Evolutionary conservation across 805 yeast genomes (phyloP).

Genomic region (Metschnikowia gelsemii): DNA sequence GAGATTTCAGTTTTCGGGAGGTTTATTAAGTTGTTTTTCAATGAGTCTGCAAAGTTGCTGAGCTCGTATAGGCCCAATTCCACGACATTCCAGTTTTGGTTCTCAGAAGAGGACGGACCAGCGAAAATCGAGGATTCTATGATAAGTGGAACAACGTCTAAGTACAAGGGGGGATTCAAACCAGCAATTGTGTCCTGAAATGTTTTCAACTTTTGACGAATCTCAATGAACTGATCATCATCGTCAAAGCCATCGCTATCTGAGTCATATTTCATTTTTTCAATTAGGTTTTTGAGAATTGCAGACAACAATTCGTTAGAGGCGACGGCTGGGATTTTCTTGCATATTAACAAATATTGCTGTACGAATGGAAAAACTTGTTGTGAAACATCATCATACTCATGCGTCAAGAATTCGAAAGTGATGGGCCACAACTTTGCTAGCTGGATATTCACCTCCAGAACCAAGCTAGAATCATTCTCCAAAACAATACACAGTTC

Average conservation of each 20-base stretch:
- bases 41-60: constrained; percentile 72
- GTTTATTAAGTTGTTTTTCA: constrained; percentile 74
- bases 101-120: constrained; percentile 9
- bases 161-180: constrained; percentile 56
- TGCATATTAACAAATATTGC: constrained; percentile 68
- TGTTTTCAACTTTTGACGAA: constrained; percentile 67
- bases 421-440: constrained; percentile 69
- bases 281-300: constrained; percentile 64
- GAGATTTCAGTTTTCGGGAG: constrained; percentile 64
- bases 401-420: constrained; percentile 70
- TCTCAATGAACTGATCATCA: constrained; percentile 75
- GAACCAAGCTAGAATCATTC: constrained; percentile 43
- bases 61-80: constrained; percentile 88
- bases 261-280: constrained; percentile 80
- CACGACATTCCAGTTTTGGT: constrained; percentile 43
- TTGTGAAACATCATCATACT: constrained; percentile 82
- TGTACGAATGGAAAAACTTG: constrained; percentile 82
- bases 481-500: constrained; percentile 71
- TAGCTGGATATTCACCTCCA: constrained; percentile 40
- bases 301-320: constrained; percentile 55
- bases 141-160: constrained; percentile 59
- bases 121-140: constrained; percentile 38
- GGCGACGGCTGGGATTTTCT: constrained; percentile 45
- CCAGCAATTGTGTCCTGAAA: constrained; percentile 80
- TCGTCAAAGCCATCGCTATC: constrained; percentile 56